Base-by-base conservation (phyloP, 176 grass and related monocot genomes). In the Phyllostachys edulis region DNA sequence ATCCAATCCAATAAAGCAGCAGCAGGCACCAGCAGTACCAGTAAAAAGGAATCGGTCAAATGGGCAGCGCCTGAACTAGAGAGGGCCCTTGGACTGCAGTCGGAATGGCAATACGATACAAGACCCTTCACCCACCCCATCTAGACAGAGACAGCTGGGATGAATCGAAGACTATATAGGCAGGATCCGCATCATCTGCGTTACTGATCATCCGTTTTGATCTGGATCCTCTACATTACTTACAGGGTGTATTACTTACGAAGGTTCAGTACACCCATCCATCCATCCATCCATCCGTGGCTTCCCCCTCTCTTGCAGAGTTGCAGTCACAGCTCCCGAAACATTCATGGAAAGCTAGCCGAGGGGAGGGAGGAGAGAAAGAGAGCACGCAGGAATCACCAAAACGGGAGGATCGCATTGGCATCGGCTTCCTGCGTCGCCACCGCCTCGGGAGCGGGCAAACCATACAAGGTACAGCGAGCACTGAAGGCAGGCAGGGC, bases 11-110 rank as follows among this genome's bases (percentile, higher is more conserved):
- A 49, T 3, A 10, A 32, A 18, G 27, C 12, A 20, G 67, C 12
- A 20, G 80, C 41, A 34, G 20, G 20, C 27, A 32, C 26, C 2
- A 15, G 10, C 0, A 9, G 55, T 23, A 15, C 4, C 0, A 9
- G 55, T 23, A 71, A 29, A 15, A 2, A 14, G 1, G 6, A 29
- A 67, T 26, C 9, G n/a, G 67, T 46, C 47, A 67, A 52, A 38
- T 6, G 15, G 27, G 23, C 39, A 37, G 23, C 26, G 46, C 5
- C 7, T 44, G 16, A 39, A 17, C 11, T 6, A 7, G 7, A 9
- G 57, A 5, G 45, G 56, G 55, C 44, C 80, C 47, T 11, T 6
- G 68, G 59, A 75, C 87, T 88, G 75, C 59, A 79, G 75, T 80
- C 59, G 81, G 87, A 74, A 65, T 46, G 73, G 86, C 34, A 7